A percentile compares a stretch with the other conserved stretches of the same genome.
Evolutionary conservation across 768 basidiomycete species (phyloP).

Genomic region (Phaffia australis): DNA sequence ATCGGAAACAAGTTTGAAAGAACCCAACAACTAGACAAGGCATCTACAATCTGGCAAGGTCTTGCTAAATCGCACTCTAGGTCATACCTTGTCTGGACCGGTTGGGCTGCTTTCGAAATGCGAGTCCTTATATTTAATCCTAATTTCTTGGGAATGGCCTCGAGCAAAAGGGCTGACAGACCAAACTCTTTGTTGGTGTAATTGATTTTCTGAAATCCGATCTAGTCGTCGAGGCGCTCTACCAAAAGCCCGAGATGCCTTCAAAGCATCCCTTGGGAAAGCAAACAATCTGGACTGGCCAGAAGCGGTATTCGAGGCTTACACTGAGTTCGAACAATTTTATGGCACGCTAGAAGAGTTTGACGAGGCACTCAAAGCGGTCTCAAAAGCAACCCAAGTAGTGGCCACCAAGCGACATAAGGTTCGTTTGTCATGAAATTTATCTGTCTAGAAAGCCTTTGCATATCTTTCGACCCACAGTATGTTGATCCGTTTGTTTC

Average conservation of each 20-base stretch:
- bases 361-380: conserved; percentile 29
- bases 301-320: conserved; percentile 84
- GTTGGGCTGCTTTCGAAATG: conserved; percentile 64
- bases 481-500: not conserved
- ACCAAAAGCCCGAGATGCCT: conserved; percentile 55
- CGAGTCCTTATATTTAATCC: conserved; percentile 38
- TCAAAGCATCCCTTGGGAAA: conserved; percentile 56
- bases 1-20: conserved; percentile 29
- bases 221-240: conserved; percentile 35
- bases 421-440: conserved; percentile 40
- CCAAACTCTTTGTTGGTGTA: not conserved
- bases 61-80: conserved; percentile 57
- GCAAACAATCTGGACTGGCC: conserved; percentile 72
- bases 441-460: not conserved
- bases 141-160: not conserved
- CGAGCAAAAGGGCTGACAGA: not conserved
- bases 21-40: conserved; percentile 30
- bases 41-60: conserved; percentile 49
- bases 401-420: conserved; percentile 55
- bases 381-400: conserved; percentile 43
- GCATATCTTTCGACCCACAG: not conserved
- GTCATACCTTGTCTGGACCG: conserved; percentile 64
- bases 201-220: not conserved
- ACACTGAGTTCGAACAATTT: conserved; percentile 74
- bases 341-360: conserved; percentile 58